phyloP scores from a whole-genome alignment of 208 protist genomes.

The Leishmania martiniquensis region DNA sequence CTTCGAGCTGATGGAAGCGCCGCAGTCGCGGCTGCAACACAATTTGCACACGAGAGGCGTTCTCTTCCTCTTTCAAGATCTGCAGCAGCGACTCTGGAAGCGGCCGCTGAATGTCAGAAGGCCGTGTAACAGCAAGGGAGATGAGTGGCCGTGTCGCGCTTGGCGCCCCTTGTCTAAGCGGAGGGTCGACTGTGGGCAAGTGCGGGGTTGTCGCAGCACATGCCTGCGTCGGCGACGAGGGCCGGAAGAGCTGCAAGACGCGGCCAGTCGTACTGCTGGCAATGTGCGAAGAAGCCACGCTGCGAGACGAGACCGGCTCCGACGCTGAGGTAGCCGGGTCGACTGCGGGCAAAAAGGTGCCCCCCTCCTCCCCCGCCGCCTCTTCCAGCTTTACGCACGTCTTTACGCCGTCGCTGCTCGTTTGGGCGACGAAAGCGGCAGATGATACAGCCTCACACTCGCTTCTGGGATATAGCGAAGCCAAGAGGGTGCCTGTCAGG shows the following conservation, averaged over 20 bases:
- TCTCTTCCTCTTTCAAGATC: slow-evolving; percentile 75
- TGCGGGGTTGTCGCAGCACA: not conserved
- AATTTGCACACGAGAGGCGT: slow-evolving; percentile 68
- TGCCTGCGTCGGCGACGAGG: not conserved
- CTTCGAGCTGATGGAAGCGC: slow-evolving; percentile 40
- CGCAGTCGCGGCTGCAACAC: slow-evolving; percentile 81
- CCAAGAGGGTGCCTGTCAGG: slow-evolving; percentile 18
- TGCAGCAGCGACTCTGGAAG: slow-evolving; percentile 55
- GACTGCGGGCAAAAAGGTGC: not conserved
- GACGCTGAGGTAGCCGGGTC: not conserved
- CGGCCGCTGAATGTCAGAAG: slow-evolving; percentile 32
- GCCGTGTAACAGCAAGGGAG: slow-evolving; percentile 39
- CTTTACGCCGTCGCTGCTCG: not conserved
- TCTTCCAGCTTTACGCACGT: not conserved
- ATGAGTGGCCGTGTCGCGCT: slow-evolving; percentile 35
- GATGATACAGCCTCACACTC: not conserved
- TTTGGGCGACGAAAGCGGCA: not conserved
- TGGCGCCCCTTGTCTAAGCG: not conserved
- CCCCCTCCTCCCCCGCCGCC: slow-evolving; percentile 4
- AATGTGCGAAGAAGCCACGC: not conserved
- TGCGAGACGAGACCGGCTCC: not conserved
- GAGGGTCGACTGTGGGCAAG: not conserved
- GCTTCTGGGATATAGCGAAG: not conserved
- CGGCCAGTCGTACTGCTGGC: slow-evolving; percentile 7
- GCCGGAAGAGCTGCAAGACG: slow-evolving; percentile 20